Evolutionary conservation across 1,284 basidiomycete species (phyloP).

Genomic region (Kalmanozyma brasiliensis): DNA sequence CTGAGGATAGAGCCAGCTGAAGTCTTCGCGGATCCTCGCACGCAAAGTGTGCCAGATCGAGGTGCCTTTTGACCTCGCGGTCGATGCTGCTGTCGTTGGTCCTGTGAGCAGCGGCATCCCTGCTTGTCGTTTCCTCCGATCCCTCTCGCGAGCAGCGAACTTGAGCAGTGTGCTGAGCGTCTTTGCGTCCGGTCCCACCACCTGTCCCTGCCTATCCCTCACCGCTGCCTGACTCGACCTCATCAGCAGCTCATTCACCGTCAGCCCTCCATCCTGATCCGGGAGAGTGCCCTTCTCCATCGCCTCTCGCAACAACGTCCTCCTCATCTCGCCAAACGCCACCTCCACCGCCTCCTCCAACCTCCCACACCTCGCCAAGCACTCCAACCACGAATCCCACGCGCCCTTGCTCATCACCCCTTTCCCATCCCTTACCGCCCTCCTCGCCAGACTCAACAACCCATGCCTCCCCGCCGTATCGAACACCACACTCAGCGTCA

Average conservation of each 20-base stretch:
- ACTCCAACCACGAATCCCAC: constrained; percentile 87
- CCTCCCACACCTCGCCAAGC: constrained; percentile 78
- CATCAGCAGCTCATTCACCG: constrained; percentile 8
- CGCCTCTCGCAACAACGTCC: constrained; percentile 16
- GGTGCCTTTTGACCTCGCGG: neutral
- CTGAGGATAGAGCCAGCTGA: constrained; percentile 38
- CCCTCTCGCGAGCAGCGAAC: constrained; percentile 59
- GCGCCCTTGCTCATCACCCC: constrained; percentile 72
- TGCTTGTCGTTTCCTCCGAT: constrained; percentile 15
- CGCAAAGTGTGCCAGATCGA: constrained; percentile 39
- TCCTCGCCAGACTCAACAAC: constrained; percentile 30
- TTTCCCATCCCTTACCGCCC: constrained; percentile 68
- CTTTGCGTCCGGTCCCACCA: constrained; percentile 58
- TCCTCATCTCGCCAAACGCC: constrained; percentile 75
- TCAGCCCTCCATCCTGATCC: neutral
- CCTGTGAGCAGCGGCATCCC: neutral
- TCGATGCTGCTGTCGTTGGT: neutral
- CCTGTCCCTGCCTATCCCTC: constrained; percentile 15
- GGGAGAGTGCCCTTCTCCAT: neutral
- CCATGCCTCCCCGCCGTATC: constrained; percentile 81
- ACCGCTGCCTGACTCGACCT: constrained; percentile 18
- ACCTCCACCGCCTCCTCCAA: constrained; percentile 78
- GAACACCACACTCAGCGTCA: constrained; percentile 82
- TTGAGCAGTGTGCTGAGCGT: constrained; percentile 68
- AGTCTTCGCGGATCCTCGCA: constrained; percentile 23